These are phyloP conservation scores for Kodamaea sagamina DNA, from an alignment of 805 yeast genomes.

Conservation along the genomic window DNA sequence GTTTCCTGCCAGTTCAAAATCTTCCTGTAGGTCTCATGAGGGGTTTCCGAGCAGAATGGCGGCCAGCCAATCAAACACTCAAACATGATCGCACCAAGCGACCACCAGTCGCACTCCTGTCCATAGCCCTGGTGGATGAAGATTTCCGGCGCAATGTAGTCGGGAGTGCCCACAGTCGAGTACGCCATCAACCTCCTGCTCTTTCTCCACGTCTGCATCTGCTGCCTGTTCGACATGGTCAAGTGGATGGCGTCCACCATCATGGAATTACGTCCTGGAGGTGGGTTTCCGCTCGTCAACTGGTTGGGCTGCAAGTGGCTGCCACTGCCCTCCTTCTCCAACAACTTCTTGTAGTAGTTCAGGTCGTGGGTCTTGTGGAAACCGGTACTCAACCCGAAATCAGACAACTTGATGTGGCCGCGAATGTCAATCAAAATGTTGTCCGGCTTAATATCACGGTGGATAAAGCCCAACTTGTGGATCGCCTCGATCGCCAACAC, in stretches of 20 bases:
- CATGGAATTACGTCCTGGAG: slow-evolving; percentile 67
- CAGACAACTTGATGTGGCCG: slow-evolving; percentile 69
- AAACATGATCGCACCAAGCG: slow-evolving; percentile 93
- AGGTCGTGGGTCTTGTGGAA: slow-evolving; percentile 93
- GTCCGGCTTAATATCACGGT: slow-evolving; percentile 97
- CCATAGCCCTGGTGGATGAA: slow-evolving; percentile 93
- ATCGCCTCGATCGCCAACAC: slow-evolving; percentile 93
- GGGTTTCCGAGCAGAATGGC: slow-evolving; percentile 92
- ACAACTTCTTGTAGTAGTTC: slow-evolving; percentile 76
- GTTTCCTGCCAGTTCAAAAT: slow-evolving; percentile 90
- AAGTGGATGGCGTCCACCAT: slow-evolving; percentile 93
- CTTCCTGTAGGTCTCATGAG: slow-evolving; percentile 90
- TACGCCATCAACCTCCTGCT: slow-evolving; percentile 91
- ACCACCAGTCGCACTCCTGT: slow-evolving; percentile 98
- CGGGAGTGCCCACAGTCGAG: slow-evolving; percentile 96
- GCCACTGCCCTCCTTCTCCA: slow-evolving; percentile 61
- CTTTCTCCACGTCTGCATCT: slow-evolving; percentile 95
- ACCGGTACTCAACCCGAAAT: slow-evolving; percentile 84
- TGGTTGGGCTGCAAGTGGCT: slow-evolving; percentile 21
- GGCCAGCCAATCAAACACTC: slow-evolving; percentile 98
- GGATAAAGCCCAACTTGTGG: slow-evolving; percentile 91
- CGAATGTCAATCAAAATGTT: slow-evolving; percentile 83
- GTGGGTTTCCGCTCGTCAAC: slow-evolving; percentile 25
- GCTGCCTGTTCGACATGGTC: slow-evolving; percentile 93
- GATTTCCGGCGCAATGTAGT: slow-evolving; percentile 94